phyloP scores from a whole-genome alignment of 192 early-diverging fungal species.

The Phycomyces blakesleeanus region DNA sequence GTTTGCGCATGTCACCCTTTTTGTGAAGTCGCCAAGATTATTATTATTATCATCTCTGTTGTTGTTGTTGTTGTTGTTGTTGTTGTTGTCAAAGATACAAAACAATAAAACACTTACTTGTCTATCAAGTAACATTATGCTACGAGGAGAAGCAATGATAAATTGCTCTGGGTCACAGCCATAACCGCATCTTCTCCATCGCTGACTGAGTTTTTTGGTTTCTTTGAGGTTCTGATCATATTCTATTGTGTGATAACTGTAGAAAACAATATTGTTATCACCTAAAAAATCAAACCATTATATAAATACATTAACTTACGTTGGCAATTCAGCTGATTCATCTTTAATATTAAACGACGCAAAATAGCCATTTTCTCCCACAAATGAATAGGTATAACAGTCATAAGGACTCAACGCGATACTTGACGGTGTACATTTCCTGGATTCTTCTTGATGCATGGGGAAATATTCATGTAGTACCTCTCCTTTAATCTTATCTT shows the following conservation, averaged over 20 bases:
- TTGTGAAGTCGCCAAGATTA: background rate
- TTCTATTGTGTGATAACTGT: background rate
- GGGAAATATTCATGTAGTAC: constrained; percentile 2
- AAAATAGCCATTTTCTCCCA: constrained; percentile 1
- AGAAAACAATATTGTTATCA: background rate
- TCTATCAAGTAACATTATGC: background rate
- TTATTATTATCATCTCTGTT: background rate
- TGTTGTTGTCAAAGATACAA: too few relatives aligned
- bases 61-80: background rate
- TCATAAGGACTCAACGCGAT: background rate
- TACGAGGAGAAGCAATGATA: background rate
- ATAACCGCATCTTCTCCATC: background rate
- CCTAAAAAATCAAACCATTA: too few relatives aligned
- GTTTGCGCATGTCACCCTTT: background rate
- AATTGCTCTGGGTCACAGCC: background rate
- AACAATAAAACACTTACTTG: too few relatives aligned
- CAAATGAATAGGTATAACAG: background rate
- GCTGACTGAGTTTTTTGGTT: background rate
- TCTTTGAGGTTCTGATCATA: background rate
- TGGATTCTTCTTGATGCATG: background rate
- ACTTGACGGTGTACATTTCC: background rate
- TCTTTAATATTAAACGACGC: background rate
- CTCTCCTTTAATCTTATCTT: background rate
- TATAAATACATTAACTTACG: too few relatives aligned
- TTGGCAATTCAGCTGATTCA: too few relatives aligned